Evolutionary conservation across 108 stramenopile genomes (phyloP), one percentile per base, ranked within the genome.

Genomic region (Pelagomonas calceolata): DNA sequence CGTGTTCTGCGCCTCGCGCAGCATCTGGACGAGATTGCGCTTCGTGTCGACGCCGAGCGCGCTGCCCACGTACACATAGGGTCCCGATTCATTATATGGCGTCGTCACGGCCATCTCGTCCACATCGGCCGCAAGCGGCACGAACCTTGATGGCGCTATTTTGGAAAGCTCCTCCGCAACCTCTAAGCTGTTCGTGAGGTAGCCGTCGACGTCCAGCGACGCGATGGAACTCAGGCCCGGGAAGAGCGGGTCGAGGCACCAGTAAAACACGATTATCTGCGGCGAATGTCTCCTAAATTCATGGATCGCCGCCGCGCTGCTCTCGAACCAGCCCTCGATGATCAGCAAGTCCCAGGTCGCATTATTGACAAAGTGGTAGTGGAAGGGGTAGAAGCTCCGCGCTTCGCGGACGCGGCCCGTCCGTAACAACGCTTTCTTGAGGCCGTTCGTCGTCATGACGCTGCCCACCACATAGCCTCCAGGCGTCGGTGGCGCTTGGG

Each of bases 301-400:
- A 34, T 76, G 75, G 37, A 81, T 79, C 64, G 80, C 78, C n/a
- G 76, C 66, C 45, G 37, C 73, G 16, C 78, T 75, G 46, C 76
- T 75, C 35, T 65, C n/a, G 44, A 80, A 80, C 77, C 76, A 81
- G 44, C 81, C 81, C 63, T 81, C 81, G 36, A 81, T 80, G 34
- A 81, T 78, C 34, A 80, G 68, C 26, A 79, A 39, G 74, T 81
- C 79, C 79, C 79, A 81, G 34, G 30, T 5, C 32, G 32, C 34
- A 4, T 72, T 68, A 36, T 73, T 64, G 35, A 79, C 32, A n/a
- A 67, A 67, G 29, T 33, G 66, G 45, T 81, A 79, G 30, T 43
- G 15, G 60, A 74, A 80, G 30, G 81, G 79, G 73, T 80, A 81
- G 34, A 81, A 81, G 0, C 74, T 29, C 34, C 32, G 34, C 0